Percentiles rank a stretch among this genome's conserved stretches.
These are phyloP conservation scores for Ogataea angusta DNA, from an alignment of 805 yeast genomes.

Conservation along the genomic window DNA sequence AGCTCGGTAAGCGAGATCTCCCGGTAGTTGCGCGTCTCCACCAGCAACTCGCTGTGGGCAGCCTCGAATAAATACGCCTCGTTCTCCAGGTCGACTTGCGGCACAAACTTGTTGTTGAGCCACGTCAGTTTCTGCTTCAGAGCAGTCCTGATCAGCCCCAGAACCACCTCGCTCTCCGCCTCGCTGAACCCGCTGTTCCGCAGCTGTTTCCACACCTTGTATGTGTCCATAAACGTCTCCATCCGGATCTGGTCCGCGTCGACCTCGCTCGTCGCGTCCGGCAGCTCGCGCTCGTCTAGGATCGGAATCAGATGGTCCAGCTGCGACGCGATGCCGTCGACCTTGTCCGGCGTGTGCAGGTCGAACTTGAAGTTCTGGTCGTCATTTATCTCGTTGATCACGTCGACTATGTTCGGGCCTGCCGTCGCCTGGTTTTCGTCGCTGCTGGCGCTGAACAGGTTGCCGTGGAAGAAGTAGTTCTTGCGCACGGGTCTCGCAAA, in stretches of 20 bases:
- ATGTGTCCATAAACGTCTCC: slow-evolving; percentile 55
- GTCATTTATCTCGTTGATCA: slow-evolving; percentile 29
- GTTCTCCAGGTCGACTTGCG: slow-evolving; percentile 72
- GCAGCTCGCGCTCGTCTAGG: slow-evolving; percentile 2
- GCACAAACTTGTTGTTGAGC: slow-evolving; percentile 47
- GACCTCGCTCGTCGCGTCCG: background rate
- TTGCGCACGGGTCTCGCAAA: slow-evolving; percentile 3
- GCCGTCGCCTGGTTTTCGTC: slow-evolving; percentile 15
- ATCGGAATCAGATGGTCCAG: slow-evolving; percentile 14
- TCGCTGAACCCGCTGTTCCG: slow-evolving; percentile 55
- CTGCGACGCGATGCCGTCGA: slow-evolving; percentile 12
- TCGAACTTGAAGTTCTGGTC: slow-evolving; percentile 22
- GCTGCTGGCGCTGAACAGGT: slow-evolving; percentile 2
- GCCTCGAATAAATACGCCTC: slow-evolving; percentile 88
- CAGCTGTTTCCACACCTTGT: slow-evolving; percentile 53
- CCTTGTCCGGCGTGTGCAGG: slow-evolving; percentile 6
- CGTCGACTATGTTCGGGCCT: slow-evolving; percentile 28
- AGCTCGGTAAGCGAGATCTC: slow-evolving; percentile 66
- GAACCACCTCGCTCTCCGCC: slow-evolving; percentile 57
- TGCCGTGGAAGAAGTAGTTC: slow-evolving; percentile 18
- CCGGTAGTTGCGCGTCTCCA: slow-evolving; percentile 71
- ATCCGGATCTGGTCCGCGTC: slow-evolving; percentile 24
- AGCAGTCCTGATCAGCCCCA: slow-evolving; percentile 40
- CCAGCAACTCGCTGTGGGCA: slow-evolving; percentile 81
- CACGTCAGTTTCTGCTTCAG: slow-evolving; percentile 41